Base-by-base conservation (phyloP, 371 early-diverging fungal species). In the Syncephalastrum racemosum region DNA sequence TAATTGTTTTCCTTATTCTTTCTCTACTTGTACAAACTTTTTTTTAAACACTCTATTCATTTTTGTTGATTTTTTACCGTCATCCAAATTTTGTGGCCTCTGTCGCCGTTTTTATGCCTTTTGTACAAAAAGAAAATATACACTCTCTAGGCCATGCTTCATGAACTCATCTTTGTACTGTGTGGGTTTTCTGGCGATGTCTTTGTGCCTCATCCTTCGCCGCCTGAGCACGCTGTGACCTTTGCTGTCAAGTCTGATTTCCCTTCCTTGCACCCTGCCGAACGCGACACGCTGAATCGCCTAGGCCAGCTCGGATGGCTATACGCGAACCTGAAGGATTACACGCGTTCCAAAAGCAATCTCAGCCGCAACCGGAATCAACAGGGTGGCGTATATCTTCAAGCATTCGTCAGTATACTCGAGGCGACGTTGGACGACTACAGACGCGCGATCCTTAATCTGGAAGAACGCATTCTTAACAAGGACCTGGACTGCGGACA, bases 101-200 rank as follows among this genome's bases (percentile, higher is more conserved):
- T 8, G 36, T 31, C 36, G 10, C 36, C 36, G n/a, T 31, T 5
- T 31, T 8, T 31, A 31, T 31, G 36, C 36, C 12, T 31, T 31
- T 31, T 31, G 36, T 8, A 31, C 36, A 31, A 5, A 31, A n/a
- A n/a, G n/a, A n/a, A 31, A 31, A 31, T 31, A 31, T 31, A 8
- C 36, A 8, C 10, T 10, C 10, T 31, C 6, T 31, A 31, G 36
- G 36, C 36, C 36, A 91, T 91, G 92, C 80, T 90, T 25, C 92
- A 91, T 70, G 92, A 91, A 77, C 70, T 91, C 46, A 76, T 91
- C 40, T 73, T 88, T 57, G 80, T 82, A 10, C 71, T 91, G 25
- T 74, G 84, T 15, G 92, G 92, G 7, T 75, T 80, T 56, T 75
- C 87, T 15, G 86, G 89, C 27, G 83, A 85, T 60, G 70, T 91